A percentile compares a stretch with the other conserved stretches of the same genome.
Conservation (phyloP, 1,139 yeast species). For the Candida neerlandica region DNA sequence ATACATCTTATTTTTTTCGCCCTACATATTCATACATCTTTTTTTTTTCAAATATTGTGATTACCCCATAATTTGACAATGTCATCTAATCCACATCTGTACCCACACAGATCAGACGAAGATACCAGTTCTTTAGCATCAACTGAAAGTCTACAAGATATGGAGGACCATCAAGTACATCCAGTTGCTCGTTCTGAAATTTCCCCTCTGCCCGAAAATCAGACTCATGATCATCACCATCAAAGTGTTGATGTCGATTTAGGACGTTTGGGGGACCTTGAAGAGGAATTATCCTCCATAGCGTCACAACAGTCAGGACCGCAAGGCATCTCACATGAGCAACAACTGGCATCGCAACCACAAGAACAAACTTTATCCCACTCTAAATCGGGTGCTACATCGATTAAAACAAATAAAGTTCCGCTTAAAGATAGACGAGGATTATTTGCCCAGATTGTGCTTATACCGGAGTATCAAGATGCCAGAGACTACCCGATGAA, state of each 20-base stretch:
- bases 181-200: neutral
- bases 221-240: conserved; percentile 2
- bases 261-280: conserved; percentile 13
- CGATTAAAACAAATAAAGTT: conserved; percentile 30
- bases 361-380: conserved; percentile 2
- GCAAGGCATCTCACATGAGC: neutral
- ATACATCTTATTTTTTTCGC: too few species aligned
- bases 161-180: conserved; percentile 3
- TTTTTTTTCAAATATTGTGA: neutral
- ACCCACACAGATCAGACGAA: neutral
- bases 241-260: conserved; percentile 10
- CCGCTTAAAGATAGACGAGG: conserved; percentile 56
- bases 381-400: conserved; percentile 10
- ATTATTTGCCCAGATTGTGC: conserved; percentile 48
- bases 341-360: neutral
- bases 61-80: neutral
- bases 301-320: conserved; percentile 8
- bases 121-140: conserved; percentile 11
- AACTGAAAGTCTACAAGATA: conserved; percentile 7
- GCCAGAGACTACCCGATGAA: conserved; percentile 61
- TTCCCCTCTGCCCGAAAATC: neutral
- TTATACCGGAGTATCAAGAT: conserved; percentile 74
- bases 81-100: neutral
- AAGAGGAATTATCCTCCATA: conserved; percentile 11
- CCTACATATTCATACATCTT: neutral